Percentiles rank a stretch among this genome's conserved stretches.
These are phyloP conservation scores for Thalassia testudinum DNA, from an alignment of 116 monocot genomes.

Conservation along the genomic window DNA sequence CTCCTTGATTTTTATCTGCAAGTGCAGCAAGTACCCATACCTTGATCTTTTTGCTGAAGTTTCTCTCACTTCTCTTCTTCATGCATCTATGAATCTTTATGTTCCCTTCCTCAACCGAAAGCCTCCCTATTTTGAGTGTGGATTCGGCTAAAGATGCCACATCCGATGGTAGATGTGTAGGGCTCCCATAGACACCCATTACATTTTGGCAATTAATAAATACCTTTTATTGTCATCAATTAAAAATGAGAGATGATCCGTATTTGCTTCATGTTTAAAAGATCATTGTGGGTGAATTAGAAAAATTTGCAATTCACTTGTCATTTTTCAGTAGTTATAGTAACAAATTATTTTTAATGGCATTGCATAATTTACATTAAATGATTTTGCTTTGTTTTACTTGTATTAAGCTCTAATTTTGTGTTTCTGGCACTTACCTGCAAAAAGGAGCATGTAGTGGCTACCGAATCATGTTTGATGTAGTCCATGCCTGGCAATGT, in stretches of 20 bases:
- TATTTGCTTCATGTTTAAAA: no score
- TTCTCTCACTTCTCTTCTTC: constrained; percentile 58
- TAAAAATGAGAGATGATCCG: no score
- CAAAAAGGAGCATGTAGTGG: constrained; percentile 1
- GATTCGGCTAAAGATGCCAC: constrained; percentile 37
- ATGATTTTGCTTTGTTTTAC: no score
- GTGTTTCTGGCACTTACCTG: not conserved
- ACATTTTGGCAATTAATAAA: constrained; percentile 19
- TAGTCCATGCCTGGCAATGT: not conserved
- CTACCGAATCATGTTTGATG: not conserved
- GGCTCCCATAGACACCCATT: constrained; percentile 8
- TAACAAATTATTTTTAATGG: no score
- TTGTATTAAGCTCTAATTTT: no score
- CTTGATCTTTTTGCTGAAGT: constrained; percentile 81
- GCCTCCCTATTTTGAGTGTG: constrained; percentile 33
- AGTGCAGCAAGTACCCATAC: constrained; percentile 10
- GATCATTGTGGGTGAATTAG: no score
- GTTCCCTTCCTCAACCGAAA: constrained; percentile 53
- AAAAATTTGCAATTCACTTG: no score
- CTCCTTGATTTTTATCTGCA: no score
- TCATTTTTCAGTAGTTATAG: no score
- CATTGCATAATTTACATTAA: no score
- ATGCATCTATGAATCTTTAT: constrained; percentile 66
- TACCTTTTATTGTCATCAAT: constrained; percentile 7
- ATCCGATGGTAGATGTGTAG: constrained; percentile 12